A percentile compares a stretch with the other conserved stretches of the same genome.
These are phyloP conservation scores for Polyplosphaeria fusca DNA, from an alignment of 495 filamentous ascomycete genomes.

Conservation along the genomic window DNA sequence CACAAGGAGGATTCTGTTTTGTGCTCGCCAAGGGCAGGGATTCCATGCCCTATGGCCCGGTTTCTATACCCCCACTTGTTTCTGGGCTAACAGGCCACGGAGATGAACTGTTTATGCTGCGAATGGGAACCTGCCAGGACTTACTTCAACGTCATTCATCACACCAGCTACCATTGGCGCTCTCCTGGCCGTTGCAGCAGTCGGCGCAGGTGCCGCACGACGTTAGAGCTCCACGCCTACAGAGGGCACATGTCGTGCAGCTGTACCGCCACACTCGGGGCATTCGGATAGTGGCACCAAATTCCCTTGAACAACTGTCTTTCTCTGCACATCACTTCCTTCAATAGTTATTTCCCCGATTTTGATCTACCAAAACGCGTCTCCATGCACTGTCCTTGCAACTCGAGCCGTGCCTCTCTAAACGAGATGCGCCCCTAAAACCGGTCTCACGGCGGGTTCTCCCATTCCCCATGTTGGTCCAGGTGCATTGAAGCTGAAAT, in stretches of 20 bases:
- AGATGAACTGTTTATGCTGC: conserved; percentile 25
- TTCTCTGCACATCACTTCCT: conserved; percentile 17
- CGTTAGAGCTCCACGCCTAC: neutral
- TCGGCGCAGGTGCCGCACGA: neutral
- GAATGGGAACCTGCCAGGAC: conserved; percentile 3
- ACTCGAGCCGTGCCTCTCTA: conserved; percentile 5
- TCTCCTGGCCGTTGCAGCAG: neutral
- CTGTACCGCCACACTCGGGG: neutral
- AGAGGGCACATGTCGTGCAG: neutral
- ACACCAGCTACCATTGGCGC: neutral
- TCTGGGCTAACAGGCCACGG: neutral
- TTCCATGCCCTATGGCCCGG: conserved; percentile 1
- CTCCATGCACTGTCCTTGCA: conserved; percentile 1
- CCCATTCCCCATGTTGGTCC: conserved; percentile 2
- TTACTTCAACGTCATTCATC: conserved; percentile 14
- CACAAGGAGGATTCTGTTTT: conserved; percentile 4
- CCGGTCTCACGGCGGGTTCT: neutral
- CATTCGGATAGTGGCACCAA: conserved; percentile 22
- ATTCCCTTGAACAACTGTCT: neutral
- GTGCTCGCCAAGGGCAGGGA: neutral
- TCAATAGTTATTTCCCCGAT: conserved; percentile 17
- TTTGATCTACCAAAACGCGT: conserved; percentile 10
- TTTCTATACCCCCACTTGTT: conserved; percentile 12
- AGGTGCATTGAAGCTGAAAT: conserved; percentile 33
- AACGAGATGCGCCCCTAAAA: neutral